Base-by-base conservation (phyloP, 2,329 filamentous ascomycete species). In the Arachnomyces sp. region DNA sequence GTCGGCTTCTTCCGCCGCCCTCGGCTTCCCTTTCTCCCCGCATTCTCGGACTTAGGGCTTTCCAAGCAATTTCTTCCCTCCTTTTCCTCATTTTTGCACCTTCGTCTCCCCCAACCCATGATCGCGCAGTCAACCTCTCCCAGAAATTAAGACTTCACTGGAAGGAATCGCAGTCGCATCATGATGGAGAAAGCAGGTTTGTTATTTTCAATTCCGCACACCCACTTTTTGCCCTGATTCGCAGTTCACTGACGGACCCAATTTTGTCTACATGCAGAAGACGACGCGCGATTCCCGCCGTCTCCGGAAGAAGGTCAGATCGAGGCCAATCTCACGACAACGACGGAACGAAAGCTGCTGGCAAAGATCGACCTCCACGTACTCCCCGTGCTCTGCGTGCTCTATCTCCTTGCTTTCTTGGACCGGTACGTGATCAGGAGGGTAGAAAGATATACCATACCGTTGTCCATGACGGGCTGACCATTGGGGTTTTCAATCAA, bases 331-430 rank as follows among this genome's bases (percentile, higher is more conserved):
- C 58, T 66, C 35, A 58, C 52, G 7, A 50, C 44, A 11, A 68
- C 63, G 6, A 67, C 62, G 1, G 82, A 87, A 65, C 68, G 71
- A 48, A 75, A 69, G 52, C 69, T 90, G 44, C 73, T 86, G 66
- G 62, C 72, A 45, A 83, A 80, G 62, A 80, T 89, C 54, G 85
- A 89, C 59, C 58, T 79, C 48, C 78, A 75, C 49, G 72, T 90
- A 38, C 68, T 90, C 38, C 85, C 85, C 1, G 83, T 82, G 49
- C 68, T 90, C 39, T 82, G 77, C 56, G 68, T 88, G 44, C 69
- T 89, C 59, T 87, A 86, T 56, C 63, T 84, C 31, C 66, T 84
- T 36, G 80, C 81, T 29, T 85, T 86, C 53, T 64, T 86, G 36
- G 79, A 71, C 45, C 62, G 67, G 66, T 68, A 62, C 38, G 56